Base-by-base conservation (phyloP, 2,329 filamentous ascomycete genomes). In the Exserohilum rostratum region DNA sequence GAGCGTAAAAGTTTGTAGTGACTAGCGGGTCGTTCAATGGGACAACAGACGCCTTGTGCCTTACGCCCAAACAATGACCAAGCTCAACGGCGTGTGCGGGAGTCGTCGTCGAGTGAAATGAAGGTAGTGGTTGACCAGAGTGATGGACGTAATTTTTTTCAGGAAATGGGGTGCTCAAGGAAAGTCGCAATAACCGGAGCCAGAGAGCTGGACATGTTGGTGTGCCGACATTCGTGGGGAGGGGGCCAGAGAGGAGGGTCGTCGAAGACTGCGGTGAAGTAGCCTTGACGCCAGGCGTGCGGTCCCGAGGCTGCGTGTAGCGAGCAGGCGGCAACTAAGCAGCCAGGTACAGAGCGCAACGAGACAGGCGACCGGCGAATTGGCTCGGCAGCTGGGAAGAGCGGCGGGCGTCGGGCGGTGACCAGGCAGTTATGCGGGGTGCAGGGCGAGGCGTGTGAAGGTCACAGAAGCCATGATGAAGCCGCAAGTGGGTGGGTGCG, bases 81-180 rank as follows among this genome's bases (percentile, higher is more conserved):
- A 65, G 60, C 61, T 62, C 53, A 65, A 62, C 56, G 59, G 62
- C 55, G 61, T 57, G 64, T 60, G 60, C 55, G 52, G 53, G n/a
- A n/a, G 62, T 51, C 55, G 66, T 61, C 54, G 55, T 47, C 17
- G 58, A 63, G 50, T 47, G 55, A 64, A 72, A 73, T 45, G 66
- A 74, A 69, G 64, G 65, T 62, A 63, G 56, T 61, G n/a, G 50
- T 53, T 54, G 50, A 60, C 58, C 59, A 57, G 67, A 69, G 63
- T 47, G 57, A 64, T 60, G 50, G 62, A 67, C 57, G 58, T 60
- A 60, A 55, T 34, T 55, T 47, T 62, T 71, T 69, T 76, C 74
- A 76, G 69, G 74, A 77, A 75, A 75, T 76, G 60, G 78, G 78
- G 71, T 79, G 77, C 76, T 81, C 79, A 82, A 82, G 79, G 80